These are phyloP conservation scores for Chlorophyllum brunneum DNA, from an alignment of 768 basidiomycete genomes.

Conservation along the genomic window DNA sequence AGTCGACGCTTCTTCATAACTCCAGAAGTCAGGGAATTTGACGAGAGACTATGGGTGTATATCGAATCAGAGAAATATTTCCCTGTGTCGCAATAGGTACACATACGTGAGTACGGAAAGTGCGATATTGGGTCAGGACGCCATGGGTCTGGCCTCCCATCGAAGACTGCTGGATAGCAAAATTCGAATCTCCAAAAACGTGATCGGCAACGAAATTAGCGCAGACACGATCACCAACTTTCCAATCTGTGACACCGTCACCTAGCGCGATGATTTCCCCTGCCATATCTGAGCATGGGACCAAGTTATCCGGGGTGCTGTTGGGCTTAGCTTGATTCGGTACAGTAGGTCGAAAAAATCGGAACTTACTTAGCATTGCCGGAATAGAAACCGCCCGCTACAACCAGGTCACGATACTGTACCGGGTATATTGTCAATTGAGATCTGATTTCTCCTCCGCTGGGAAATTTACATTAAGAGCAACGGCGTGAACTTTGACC, in stretches of 20 bases:
- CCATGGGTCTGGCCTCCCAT: slow-evolving; percentile 50
- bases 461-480: slow-evolving; percentile 45
- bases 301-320: slow-evolving; percentile 21
- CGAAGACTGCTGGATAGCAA: slow-evolving; percentile 28
- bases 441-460: neutral
- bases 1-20: slow-evolving; percentile 16
- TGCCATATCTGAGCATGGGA: slow-evolving; percentile 49
- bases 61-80: neutral
- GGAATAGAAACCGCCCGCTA: slow-evolving; percentile 36
- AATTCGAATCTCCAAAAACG: slow-evolving; percentile 37
- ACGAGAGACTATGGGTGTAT: slow-evolving; percentile 40
- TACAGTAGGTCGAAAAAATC: too few relatives aligned
- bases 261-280: slow-evolving; percentile 52
- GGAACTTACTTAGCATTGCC: too few relatives aligned
- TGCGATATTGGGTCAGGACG: slow-evolving; percentile 49
- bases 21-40: slow-evolving; percentile 51
- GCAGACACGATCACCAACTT: slow-evolving; percentile 51
- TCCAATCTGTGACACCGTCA: slow-evolving; percentile 42
- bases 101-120: slow-evolving; percentile 28
- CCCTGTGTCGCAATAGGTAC: neutral
- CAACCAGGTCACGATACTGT: slow-evolving; percentile 47
- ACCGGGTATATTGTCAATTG: neutral
- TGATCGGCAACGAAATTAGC: slow-evolving; percentile 50
- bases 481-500: slow-evolving; percentile 54
- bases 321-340: too few relatives aligned